Evolutionary conservation across 345 rosid genomes (phyloP), one percentile per base, ranked within the genome.

Genomic region (Salix purpurea): DNA sequence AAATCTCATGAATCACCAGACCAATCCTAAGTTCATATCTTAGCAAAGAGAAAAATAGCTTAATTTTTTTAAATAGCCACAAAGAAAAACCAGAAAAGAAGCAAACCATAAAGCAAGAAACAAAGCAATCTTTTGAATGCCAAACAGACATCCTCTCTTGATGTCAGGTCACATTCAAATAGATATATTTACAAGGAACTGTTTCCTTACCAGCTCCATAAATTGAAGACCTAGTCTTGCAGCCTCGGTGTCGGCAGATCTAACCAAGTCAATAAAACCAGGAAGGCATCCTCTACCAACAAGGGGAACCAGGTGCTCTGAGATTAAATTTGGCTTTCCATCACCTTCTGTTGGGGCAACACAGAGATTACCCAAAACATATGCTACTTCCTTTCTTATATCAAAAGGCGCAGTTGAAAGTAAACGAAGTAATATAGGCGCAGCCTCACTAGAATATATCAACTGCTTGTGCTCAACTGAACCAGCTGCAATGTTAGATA

Each of bases 401-500:
- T 93, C 98, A 78, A 93, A 92, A 16, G 96, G 94, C 69, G 98
- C 90, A 14, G 91, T 83, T 37, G 90, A 89, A 60, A 96, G 88
- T 69, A 96, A 92, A 70, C 80, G 89, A 72, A 92, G 70, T 73
- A 93, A 79, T 82, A 92, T 74, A 70, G 94, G 83, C 78, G 89
- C 83, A 70, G 87, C 91, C 87, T 91, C 97, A 36, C 94, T 89
- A 8, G 79, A 86, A 87, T 77, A 88, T 85, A 96, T 88, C 78
- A 88, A 69, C 80, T 78, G 87, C 89, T 96, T 96, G 81, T 91
- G 98, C 76, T 92, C 96, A 70, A 89, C 68, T 39, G 99, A 92
- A 79, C 98, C 99, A 18, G 93, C 94, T 23, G 99, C 98, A 85
- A 93, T 83, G 84, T 96, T 96, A 67, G 98, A 96, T 74, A 96